phyloP scores from a whole-genome alignment of 306 rosid genomes.

The Abrus pulchellus region DNA sequence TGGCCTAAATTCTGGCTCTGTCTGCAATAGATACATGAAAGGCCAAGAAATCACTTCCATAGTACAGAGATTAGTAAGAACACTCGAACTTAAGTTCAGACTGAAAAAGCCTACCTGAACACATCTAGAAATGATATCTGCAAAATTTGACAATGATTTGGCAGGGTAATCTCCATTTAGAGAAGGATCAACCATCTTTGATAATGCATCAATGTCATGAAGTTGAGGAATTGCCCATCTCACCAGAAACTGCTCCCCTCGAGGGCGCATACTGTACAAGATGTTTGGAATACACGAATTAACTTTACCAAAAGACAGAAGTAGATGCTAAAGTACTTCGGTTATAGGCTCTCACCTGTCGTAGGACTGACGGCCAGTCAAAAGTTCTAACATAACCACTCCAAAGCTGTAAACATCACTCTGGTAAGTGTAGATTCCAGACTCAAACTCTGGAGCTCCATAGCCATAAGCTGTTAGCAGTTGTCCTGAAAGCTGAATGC shows the following conservation, averaged over 20 bases:
- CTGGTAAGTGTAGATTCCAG: slow-evolving; percentile 81
- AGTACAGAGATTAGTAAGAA: slow-evolving; percentile 24
- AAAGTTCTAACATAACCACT: slow-evolving; percentile 94
- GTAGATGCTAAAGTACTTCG: slow-evolving; percentile 17
- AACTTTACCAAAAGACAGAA: slow-evolving; percentile 1
- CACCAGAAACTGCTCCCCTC: slow-evolving; percentile 87
- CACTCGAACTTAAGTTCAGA: slow-evolving; percentile 24
- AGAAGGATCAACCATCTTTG: slow-evolving; percentile 94
- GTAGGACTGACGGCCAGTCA: slow-evolving; percentile 87
- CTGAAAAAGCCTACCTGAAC: slow-evolving; percentile 70
- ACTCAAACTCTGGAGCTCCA: slow-evolving; percentile 93
- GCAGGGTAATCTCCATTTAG: slow-evolving; percentile 75
- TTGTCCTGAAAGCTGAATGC: slow-evolving; percentile 84
- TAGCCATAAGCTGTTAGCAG: slow-evolving; percentile 80
- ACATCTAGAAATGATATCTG: slow-evolving; percentile 86
- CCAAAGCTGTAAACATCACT: slow-evolving; percentile 95
- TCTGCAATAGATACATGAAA: slow-evolving; percentile 59
- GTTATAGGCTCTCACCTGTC: slow-evolving; percentile 67
- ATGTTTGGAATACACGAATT: slow-evolving; percentile 10
- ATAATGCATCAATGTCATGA: slow-evolving; percentile 92
- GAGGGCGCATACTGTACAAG: slow-evolving; percentile 61
- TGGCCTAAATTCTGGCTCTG: slow-evolving; percentile 93
- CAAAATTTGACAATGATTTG: slow-evolving; percentile 86
- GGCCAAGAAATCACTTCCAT: slow-evolving; percentile 36
- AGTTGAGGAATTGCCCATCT: slow-evolving; percentile 96